phyloP scores from a whole-genome alignment of 768 basidiomycete species.

The Pisolithus tinctorius region DNA sequence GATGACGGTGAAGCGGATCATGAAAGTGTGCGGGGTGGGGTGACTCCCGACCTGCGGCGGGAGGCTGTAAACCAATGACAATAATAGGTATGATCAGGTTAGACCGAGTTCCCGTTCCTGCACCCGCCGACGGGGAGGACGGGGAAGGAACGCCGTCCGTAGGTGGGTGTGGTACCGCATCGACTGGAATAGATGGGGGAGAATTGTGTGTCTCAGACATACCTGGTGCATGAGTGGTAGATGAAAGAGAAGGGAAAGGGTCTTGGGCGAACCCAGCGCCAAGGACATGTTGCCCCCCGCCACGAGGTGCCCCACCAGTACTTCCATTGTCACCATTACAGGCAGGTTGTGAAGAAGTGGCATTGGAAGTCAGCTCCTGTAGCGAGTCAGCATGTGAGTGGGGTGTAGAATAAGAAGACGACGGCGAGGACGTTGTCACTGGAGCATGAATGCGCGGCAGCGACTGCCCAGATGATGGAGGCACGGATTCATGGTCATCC shows the following conservation, averaged over 20 bases:
- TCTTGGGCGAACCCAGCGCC: conserved; percentile 9
- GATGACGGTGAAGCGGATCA: conserved; percentile 1
- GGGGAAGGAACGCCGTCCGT: conserved; percentile 8
- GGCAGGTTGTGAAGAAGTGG: conserved; percentile 8
- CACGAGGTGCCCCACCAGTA: conserved; percentile 15
- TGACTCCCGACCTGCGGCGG: conserved; percentile 40
- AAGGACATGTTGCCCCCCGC: conserved; percentile 10
- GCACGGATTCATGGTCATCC: conserved; percentile 13
- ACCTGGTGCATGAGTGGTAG: conserved; percentile 10
- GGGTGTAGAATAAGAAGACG: background rate
- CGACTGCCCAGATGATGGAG: background rate
- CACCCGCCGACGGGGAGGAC: conserved; percentile 8
- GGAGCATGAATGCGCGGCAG: background rate
- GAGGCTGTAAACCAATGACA: conserved; percentile 76
- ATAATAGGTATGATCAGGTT: conserved; percentile 73
- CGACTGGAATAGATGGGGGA: conserved; percentile 4
- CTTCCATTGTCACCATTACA: conserved; percentile 11
- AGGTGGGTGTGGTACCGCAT: background rate
- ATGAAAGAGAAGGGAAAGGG: background rate
- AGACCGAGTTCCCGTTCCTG: conserved; percentile 18
- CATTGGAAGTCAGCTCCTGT: background rate
- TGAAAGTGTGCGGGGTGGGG: conserved; percentile 14
- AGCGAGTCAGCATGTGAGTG: background rate
- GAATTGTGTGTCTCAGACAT: conserved; percentile 11
- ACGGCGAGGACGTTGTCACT: background rate